A percentile compares a stretch with the other conserved stretches of the same genome.
Evolutionary conservation across 768 basidiomycete genomes (phyloP).

Genomic region (Clathrus columnatus): DNA sequence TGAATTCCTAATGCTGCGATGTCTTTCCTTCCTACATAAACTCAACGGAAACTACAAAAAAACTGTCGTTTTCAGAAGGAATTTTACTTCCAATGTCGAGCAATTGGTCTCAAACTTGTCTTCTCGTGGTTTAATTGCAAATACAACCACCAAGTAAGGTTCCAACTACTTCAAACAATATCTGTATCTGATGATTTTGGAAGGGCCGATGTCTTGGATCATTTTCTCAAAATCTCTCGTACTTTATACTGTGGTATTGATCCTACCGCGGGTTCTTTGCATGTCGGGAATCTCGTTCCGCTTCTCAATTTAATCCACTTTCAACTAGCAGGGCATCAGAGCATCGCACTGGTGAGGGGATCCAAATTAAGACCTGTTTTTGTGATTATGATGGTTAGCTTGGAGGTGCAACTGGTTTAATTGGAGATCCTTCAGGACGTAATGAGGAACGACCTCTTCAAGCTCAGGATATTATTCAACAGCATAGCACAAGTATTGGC

Average conservation of each 20-base stretch:
- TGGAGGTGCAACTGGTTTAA: constrained; percentile 91
- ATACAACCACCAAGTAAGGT: background rate
- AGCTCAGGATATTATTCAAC: constrained; percentile 44
- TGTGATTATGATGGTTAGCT: constrained; percentile 44
- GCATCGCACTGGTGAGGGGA: constrained; percentile 70
- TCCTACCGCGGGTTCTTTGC: constrained; percentile 82
- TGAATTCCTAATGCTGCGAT: constrained; percentile 1
- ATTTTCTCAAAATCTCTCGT: background rate
- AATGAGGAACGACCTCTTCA: constrained; percentile 70
- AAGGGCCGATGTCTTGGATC: background rate
- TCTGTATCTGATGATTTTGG: background rate
- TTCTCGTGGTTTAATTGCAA: constrained; percentile 7
- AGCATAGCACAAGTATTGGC: constrained; percentile 59
- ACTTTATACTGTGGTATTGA: constrained; percentile 86
- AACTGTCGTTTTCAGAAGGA: background rate
- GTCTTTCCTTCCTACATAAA: background rate
- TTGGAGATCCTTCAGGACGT: constrained; percentile 94
- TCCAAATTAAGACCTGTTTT: background rate
- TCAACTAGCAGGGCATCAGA: constrained; percentile 70
- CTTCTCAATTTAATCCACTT: constrained; percentile 85
- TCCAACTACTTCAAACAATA: background rate
- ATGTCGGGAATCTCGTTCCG: constrained; percentile 90
- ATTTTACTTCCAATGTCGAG: background rate
- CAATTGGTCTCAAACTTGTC: background rate
- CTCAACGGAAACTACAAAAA: background rate